A percentile compares a stretch with the other conserved stretches of the same genome.
phyloP scores from a whole-genome alignment of 2,329 filamentous ascomycete genomes.

The Arachnomyces sp. region DNA sequence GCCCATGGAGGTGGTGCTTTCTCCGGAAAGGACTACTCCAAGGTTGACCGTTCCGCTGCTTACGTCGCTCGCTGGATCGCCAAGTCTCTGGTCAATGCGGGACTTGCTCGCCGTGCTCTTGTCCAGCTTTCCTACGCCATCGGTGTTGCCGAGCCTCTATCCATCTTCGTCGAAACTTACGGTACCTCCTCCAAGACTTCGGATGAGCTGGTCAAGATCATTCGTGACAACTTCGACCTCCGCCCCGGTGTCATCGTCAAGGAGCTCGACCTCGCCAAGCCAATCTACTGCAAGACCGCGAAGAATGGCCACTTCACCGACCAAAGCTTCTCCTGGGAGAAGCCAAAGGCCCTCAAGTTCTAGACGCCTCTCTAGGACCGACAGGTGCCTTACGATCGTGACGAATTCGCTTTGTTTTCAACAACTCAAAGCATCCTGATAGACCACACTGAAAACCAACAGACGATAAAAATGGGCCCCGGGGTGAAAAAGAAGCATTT shows the following conservation, averaged over 20 bases:
- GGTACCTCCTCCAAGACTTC: conserved; percentile 85
- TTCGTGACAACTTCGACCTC: conserved; percentile 93
- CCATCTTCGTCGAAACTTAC: conserved; percentile 96
- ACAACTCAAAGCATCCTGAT: conserved; percentile 41
- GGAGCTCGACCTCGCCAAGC: conserved; percentile 88
- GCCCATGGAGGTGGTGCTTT: conserved; percentile 99
- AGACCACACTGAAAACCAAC: conserved; percentile 15
- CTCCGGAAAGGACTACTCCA: conserved; percentile 99
- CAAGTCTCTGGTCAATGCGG: conserved; percentile 88
- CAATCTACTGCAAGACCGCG: conserved; percentile 96
- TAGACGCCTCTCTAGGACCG: conserved; percentile 44
- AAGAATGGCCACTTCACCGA: conserved; percentile 99
- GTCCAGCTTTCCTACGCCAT: conserved; percentile 99
- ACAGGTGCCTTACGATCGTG: conserved; percentile 32
- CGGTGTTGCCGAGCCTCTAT: conserved; percentile 94
- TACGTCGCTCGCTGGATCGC: conserved; percentile 98
- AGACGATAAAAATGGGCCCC: conserved; percentile 9
- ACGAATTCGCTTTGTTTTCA: conserved; percentile 43
- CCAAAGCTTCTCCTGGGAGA: conserved; percentile 96
- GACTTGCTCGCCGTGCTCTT: conserved; percentile 81
- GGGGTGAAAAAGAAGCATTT: conserved; percentile 23
- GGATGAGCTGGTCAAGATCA: conserved; percentile 90
- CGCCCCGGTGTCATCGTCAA: conserved; percentile 97
- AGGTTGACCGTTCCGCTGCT: conserved; percentile 96
- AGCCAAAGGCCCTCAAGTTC: conserved; percentile 89